These are phyloP conservation scores for Ustilago esculenta DNA, from an alignment of 1,284 basidiomycete species.

Conservation along the genomic window DNA sequence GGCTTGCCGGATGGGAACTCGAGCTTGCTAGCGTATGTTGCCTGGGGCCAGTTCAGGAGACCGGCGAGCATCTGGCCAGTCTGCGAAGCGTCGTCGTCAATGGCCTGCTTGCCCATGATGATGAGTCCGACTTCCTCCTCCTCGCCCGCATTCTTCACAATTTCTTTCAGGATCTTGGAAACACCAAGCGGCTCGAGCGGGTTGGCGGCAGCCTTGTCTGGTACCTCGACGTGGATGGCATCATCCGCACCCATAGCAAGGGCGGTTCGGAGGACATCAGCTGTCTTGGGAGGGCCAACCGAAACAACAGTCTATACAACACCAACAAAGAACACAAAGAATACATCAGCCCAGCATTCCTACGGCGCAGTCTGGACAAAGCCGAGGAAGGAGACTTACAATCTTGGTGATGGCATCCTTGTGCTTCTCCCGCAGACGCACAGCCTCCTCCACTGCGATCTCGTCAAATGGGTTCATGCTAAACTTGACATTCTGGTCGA, in stretches of 20 bases:
- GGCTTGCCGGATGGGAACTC: constrained; percentile 73
- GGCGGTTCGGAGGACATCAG: constrained; percentile 91
- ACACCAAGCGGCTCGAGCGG: constrained; percentile 85
- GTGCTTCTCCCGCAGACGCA: constrained; percentile 85
- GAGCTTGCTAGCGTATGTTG: constrained; percentile 91
- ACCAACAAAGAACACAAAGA: no score
- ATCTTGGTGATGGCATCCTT: constrained; percentile 69
- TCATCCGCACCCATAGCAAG: constrained; percentile 97
- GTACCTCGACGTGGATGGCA: constrained; percentile 86
- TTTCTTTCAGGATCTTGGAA: constrained; percentile 81
- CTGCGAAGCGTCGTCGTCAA: constrained; percentile 96
- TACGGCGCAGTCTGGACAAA: no score
- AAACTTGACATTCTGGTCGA: constrained; percentile 67
- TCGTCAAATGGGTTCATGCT: constrained; percentile 70
- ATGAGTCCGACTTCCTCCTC: constrained; percentile 78
- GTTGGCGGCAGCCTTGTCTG: constrained; percentile 71
- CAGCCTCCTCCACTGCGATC: constrained; percentile 92
- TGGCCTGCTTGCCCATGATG: constrained; percentile 98
- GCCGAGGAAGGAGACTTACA: constrained; percentile 31
- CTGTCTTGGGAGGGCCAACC: constrained; percentile 88
- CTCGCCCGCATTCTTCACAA: constrained; percentile 78
- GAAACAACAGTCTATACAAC: constrained; percentile 75
- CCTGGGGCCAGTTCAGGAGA: constrained; percentile 90
- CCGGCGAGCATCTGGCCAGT: constrained; percentile 98
- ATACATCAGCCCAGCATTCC: no score